Conservation (phyloP, 306 rosid species). For the Trichosanthes truncata region DNA sequence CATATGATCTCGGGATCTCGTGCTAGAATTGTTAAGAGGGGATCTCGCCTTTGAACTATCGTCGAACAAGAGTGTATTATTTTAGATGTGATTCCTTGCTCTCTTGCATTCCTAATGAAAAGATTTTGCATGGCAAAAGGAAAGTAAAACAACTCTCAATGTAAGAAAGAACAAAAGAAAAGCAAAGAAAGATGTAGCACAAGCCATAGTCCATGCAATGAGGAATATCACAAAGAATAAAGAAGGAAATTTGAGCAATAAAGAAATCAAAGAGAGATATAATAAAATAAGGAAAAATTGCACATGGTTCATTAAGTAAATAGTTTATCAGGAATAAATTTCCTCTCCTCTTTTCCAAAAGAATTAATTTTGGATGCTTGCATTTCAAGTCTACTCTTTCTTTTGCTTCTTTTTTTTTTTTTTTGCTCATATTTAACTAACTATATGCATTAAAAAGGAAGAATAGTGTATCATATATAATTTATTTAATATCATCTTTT, state of each 20-base stretch:
- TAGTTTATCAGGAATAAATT: background rate
- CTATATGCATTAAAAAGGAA: background rate
- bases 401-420: background rate
- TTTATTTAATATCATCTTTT: too few relatives aligned
- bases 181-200: background rate
- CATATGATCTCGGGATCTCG: background rate
- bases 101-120: background rate
- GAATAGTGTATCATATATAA: background rate
- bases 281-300: background rate
- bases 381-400: conserved; percentile 11
- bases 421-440: background rate
- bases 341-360: background rate
- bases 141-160: background rate
- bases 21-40: background rate
- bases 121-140: background rate
- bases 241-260: background rate
- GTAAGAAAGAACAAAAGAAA: background rate
- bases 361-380: conserved; percentile 9
- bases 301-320: conserved; percentile 4
- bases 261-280: background rate
- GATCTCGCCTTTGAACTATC: background rate
- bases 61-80: background rate
- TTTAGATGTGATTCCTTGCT: background rate
- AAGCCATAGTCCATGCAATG: background rate
- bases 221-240: background rate